Base-by-base conservation (phyloP, 2,329 filamentous ascomycete genomes). In the Talaromyces sp. region DNA sequence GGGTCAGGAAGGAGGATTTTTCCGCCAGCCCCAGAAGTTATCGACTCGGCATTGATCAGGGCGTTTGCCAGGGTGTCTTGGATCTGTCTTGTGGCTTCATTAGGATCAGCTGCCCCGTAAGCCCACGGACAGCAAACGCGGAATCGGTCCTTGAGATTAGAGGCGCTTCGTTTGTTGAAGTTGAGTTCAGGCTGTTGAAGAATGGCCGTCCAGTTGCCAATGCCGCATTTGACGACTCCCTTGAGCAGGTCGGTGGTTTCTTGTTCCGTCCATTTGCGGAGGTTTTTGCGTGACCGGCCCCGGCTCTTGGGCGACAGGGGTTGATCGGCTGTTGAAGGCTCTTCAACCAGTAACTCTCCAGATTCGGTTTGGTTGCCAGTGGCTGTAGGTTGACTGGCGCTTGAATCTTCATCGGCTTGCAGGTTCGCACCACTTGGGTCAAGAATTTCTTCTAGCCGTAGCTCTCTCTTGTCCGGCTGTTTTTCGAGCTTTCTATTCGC, bases 201-300 rank as follows among this genome's bases (percentile, higher is more conserved):
- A 19, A 88, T 87, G 64, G 81, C 81, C 59, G 85, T 87, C 85
- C 85, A 88, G 63, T 80, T 85, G 3, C 85, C 85, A 62, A 87
- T 83, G 1, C 85, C 85, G 65, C 83, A 86, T 63, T 79, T 81
- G 41, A 81, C 78, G 9, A 87, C 85, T 0, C 85, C 85, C 60
- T 79, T 75, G 12, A 87, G 73, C 27, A 88, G 69, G 63, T 82
- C 77, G 29, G 76, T 77, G 0, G 85, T 87, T 69, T 88, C 85
- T 63, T 84, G 75, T n/a, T 86, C 81, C 1, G 81, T 82, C 85
- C 85, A 88, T 64, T 73, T 79, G 59, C 75, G 71, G 14, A 79
- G 60, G 63, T 80, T 82, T 58, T 82, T 85, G 52, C 79, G 74
- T 50, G 79, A 77, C 55, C 77, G 76, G 35, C 69, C 69, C 29